Percentiles rank a stretch among this genome's conserved stretches.
phyloP scores from a whole-genome alignment of 1,139 yeast genomes.

The Lodderomyces theae region DNA sequence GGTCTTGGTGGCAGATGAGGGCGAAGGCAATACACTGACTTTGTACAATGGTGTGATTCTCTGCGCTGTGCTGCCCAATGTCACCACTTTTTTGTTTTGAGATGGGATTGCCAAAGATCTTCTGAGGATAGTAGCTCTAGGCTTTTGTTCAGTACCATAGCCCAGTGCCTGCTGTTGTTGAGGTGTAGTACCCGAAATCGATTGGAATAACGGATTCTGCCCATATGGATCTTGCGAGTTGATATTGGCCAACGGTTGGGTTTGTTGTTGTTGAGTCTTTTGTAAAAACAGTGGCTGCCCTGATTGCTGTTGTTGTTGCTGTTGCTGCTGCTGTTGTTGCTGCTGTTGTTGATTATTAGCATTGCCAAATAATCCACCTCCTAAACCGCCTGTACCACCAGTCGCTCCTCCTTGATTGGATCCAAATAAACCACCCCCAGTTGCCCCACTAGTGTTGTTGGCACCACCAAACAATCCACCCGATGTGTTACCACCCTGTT shows the following conservation, averaged over 20 bases:
- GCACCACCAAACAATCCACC: slow-evolving; percentile 27
- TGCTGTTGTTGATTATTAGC: slow-evolving; percentile 10
- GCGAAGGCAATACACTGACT: slow-evolving; percentile 20
- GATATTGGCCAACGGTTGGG: slow-evolving; percentile 40
- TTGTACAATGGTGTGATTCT: slow-evolving; percentile 46
- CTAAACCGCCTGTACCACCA: slow-evolving; percentile 21
- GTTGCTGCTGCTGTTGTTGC: slow-evolving; percentile 10
- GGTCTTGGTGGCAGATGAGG: slow-evolving; percentile 7
- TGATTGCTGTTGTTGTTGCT: slow-evolving; percentile 13
- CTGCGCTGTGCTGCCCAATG: slow-evolving; percentile 62
- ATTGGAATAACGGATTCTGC: slow-evolving; percentile 59
- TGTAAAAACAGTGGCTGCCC: slow-evolving; percentile 17
- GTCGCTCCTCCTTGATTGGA: slow-evolving; percentile 15
- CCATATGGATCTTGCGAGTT: slow-evolving; percentile 72
- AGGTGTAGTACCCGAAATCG: slow-evolving; percentile 27
- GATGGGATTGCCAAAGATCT: slow-evolving; percentile 29
- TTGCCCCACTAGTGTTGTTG: slow-evolving; percentile 8
- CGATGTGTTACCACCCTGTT: slow-evolving; percentile 15
- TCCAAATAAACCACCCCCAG: slow-evolving; percentile 23
- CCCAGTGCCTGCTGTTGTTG: slow-evolving; percentile 17
- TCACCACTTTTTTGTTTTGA: slow-evolving; percentile 46
- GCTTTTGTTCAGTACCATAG: slow-evolving; percentile 19
- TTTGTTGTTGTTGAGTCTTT: slow-evolving; percentile 22
- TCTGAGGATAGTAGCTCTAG: slow-evolving; percentile 52
- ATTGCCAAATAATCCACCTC: slow-evolving; percentile 29